Evolutionary conservation across 331 rosid species (phyloP).

Genomic region (Acacia pycnantha): DNA sequence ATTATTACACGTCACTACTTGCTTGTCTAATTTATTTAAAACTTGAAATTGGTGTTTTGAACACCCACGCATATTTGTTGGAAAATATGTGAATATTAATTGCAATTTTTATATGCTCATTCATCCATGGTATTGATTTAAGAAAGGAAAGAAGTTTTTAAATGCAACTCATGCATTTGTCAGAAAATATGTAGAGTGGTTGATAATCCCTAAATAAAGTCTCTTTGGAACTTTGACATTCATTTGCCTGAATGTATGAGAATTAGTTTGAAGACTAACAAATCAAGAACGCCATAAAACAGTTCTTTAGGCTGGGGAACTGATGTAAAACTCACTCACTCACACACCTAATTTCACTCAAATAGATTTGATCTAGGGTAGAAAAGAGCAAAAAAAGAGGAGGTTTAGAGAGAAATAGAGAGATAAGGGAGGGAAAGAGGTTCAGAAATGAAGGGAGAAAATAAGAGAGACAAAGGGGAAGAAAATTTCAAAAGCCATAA

Average conservation of each 20-base stretch:
- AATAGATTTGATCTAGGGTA: too few relatives aligned
- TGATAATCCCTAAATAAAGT: neutral
- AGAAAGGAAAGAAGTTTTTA: neutral
- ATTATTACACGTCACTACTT: neutral
- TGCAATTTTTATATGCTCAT: neutral
- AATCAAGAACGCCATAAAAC: neutral
- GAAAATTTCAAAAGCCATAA: too few relatives aligned
- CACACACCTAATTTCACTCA: too few relatives aligned
- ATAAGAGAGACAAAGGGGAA: too few relatives aligned
- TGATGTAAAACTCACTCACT: too few relatives aligned
- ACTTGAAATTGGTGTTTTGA: neutral
- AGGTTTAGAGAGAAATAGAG: too few relatives aligned
- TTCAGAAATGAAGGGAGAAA: too few relatives aligned
- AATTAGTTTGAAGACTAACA: constrained; percentile 6
- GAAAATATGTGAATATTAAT: neutral
- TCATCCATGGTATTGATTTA: neutral
- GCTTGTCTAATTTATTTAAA: neutral
- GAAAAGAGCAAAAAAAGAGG: too few relatives aligned
- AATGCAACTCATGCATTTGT: neutral
- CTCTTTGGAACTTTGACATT: neutral
- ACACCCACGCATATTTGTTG: neutral
- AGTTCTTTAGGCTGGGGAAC: neutral
- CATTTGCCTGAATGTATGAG: neutral
- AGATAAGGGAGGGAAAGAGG: too few relatives aligned
- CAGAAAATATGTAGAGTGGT: neutral